Conservation (phyloP, 176 grass and related monocot genomes). For the Hordeum vulgare region DNA sequence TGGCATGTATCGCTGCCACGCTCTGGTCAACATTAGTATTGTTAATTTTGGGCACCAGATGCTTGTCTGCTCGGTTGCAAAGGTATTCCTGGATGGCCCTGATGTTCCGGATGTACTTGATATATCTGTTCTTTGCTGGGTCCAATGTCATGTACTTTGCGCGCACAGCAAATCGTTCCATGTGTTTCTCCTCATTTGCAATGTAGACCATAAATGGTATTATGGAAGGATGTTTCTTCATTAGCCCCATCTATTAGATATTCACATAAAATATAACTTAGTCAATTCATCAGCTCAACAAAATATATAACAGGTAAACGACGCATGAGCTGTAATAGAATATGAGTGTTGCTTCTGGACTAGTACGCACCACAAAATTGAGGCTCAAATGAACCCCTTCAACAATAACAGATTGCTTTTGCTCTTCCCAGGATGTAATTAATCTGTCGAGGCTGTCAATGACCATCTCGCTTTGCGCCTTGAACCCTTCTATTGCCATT, state of each 20-base stretch:
- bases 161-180: conserved; percentile 89
- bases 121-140: conserved; percentile 88
- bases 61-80: conserved; percentile 85
- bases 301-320: conserved; percentile 8
- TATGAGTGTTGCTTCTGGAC: background rate
- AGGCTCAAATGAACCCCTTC: conserved; percentile 99
- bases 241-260: conserved; percentile 86
- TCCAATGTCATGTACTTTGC: conserved; percentile 99
- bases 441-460: conserved; percentile 92
- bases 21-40: conserved; percentile 96
- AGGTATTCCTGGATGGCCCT: conserved; percentile 90
- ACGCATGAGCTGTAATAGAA: conserved; percentile 1
- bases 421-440: conserved; percentile 92
- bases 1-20: conserved; percentile 81
- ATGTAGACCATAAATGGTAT: conserved; percentile 98
- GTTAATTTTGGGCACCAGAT: conserved; percentile 92
- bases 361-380: conserved; percentile 83
- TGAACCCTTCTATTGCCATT: conserved; percentile 93
- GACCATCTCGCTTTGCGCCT: conserved; percentile 96
- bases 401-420: conserved; percentile 89
- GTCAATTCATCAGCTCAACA: conserved; percentile 17
- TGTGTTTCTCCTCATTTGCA: conserved; percentile 90
- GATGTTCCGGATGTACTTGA: conserved; percentile 93
- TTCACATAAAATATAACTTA: background rate
- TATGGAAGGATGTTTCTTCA: conserved; percentile 98